Evolutionary conservation across 768 basidiomycete species (phyloP).

Genomic region (Calocera viscosa): DNA sequence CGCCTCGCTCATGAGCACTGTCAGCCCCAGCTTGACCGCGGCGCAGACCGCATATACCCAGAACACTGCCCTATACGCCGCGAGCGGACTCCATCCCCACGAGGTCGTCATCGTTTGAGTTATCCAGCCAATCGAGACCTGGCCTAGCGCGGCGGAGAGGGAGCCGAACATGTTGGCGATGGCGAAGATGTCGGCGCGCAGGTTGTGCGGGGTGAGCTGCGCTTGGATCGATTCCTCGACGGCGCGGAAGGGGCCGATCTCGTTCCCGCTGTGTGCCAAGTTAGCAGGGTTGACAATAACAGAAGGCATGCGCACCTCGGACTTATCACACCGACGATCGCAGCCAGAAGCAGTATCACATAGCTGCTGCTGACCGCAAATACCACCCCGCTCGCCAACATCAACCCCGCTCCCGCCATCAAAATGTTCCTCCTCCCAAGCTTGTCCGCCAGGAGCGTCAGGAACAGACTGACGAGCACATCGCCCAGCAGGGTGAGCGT

Average conservation of each 20-base stretch:
- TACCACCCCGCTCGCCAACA: conserved; percentile 20
- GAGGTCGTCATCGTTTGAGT: conserved; percentile 10
- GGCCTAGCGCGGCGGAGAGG: conserved; percentile 19
- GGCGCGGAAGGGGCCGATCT: conserved; percentile 23
- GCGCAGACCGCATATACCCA: conserved; percentile 19
- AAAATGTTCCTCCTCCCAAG: conserved; percentile 21
- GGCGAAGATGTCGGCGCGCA: conserved; percentile 17
- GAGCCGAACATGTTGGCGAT: conserved; percentile 19
- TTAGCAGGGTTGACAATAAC: neutral
- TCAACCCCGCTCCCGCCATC: conserved; percentile 20
- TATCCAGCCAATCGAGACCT: conserved; percentile 15
- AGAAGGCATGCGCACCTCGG: conserved; percentile 8
- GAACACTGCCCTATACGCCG: conserved; percentile 20
- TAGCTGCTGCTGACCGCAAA: conserved; percentile 16
- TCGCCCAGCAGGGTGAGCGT: conserved; percentile 24
- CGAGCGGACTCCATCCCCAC: conserved; percentile 16
- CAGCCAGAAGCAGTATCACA: conserved; percentile 20
- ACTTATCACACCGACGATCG: conserved; percentile 21
- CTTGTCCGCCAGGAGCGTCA: conserved; percentile 22
- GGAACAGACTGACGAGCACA: conserved; percentile 19
- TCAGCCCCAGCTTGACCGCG: conserved; percentile 14
- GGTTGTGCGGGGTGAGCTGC: conserved; percentile 16
- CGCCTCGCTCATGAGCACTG: conserved; percentile 12
- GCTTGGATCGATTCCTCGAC: conserved; percentile 24
- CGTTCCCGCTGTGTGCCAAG: conserved; percentile 9